Evolutionary conservation across 805 yeast genomes (phyloP).

Genomic region (Hanseniaspora hatyaiensis): DNA sequence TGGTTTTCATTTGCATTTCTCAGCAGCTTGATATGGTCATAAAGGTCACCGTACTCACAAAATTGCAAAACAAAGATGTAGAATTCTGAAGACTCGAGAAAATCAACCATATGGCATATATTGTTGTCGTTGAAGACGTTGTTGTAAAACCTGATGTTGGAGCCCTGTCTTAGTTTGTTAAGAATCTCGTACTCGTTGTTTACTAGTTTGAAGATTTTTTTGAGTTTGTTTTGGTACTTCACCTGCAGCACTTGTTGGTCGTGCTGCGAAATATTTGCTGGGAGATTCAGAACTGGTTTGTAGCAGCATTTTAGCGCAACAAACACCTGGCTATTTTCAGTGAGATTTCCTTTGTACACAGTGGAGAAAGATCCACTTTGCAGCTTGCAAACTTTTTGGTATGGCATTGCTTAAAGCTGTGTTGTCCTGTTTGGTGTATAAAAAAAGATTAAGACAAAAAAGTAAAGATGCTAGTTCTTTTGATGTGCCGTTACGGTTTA

Average conservation of each 20-base stretch:
- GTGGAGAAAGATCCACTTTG: conserved; percentile 29
- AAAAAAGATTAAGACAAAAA: not conserved
- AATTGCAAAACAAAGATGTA: conserved; percentile 53
- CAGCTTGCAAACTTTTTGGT: conserved; percentile 21
- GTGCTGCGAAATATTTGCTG: not conserved
- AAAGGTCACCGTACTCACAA: conserved; percentile 55
- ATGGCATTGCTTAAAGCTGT: conserved; percentile 13
- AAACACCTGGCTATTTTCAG: conserved; percentile 18
- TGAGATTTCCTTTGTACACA: conserved; percentile 26
- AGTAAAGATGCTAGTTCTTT: no score
- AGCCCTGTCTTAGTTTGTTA: conserved; percentile 30
- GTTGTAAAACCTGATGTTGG: conserved; percentile 12
- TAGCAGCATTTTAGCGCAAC: conserved; percentile 27
- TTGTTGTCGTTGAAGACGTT: conserved; percentile 29
- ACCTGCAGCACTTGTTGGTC: not conserved
- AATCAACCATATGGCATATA: conserved; percentile 48
- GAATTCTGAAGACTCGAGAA: conserved; percentile 42
- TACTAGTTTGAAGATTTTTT: conserved; percentile 18
- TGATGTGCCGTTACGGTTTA: no score
- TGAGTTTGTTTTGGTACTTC: conserved; percentile 13
- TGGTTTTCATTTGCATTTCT: conserved; percentile 14
- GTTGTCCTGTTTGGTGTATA: not conserved
- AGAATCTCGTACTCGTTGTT: conserved; percentile 28
- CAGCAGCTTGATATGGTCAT: conserved; percentile 36
- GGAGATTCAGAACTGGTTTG: conserved; percentile 17